Conservation (phyloP, 2,329 filamentous ascomycete genomes). For the Conoideocrella luteorostrata region DNA sequence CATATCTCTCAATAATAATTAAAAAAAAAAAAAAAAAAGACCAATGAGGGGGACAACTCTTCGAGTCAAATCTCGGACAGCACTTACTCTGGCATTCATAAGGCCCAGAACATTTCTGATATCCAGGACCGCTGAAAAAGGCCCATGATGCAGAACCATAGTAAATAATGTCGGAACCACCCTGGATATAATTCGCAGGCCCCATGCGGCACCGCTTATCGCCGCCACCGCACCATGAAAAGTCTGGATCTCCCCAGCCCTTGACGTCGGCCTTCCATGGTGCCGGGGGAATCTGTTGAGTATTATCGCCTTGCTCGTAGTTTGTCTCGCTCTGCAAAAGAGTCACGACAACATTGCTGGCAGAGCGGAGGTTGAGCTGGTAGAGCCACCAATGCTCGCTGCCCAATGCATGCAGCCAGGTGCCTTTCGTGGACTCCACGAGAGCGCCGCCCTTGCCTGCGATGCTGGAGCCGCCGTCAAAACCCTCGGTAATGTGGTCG, state of each 20-base stretch:
- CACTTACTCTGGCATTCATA: slow-evolving; percentile 7
- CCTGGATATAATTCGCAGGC: slow-evolving; percentile 34
- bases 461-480: slow-evolving; percentile 36
- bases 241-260: slow-evolving; percentile 36
- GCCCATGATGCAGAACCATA: slow-evolving; percentile 38
- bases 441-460: slow-evolving; percentile 43
- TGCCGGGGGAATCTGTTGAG: slow-evolving; percentile 25
- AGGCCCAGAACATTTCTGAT: slow-evolving; percentile 24
- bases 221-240: slow-evolving; percentile 29
- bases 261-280: slow-evolving; percentile 31
- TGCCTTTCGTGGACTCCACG: slow-evolving; percentile 39
- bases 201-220: slow-evolving; percentile 37
- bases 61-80: too few relatives aligned
- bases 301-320: slow-evolving; percentile 27
- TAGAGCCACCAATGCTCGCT: slow-evolving; percentile 54
- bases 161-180: slow-evolving; percentile 33
- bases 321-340: slow-evolving; percentile 51
- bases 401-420: slow-evolving; percentile 41
- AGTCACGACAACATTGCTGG: slow-evolving; percentile 42
- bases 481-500: slow-evolving; percentile 41
- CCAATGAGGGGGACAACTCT: too few relatives aligned
- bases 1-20: too few relatives aligned
- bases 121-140: slow-evolving; percentile 34
- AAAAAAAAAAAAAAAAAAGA: too few relatives aligned
- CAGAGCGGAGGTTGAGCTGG: slow-evolving; percentile 46